Conservation (phyloP, 2,329 filamentous ascomycete species). For the Pseudogymnoascus sp. region DNA sequence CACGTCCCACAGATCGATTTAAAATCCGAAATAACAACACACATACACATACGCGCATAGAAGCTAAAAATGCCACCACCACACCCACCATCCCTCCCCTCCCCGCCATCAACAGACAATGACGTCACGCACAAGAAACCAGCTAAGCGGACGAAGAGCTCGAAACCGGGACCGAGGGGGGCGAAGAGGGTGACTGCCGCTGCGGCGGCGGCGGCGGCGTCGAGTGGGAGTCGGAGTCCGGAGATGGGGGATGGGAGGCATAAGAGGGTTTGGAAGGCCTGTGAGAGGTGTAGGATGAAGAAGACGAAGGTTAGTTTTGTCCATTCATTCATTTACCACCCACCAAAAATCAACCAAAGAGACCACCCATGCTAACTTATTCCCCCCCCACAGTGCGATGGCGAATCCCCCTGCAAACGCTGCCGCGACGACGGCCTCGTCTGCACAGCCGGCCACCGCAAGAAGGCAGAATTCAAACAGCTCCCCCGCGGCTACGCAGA, state of each 20-base stretch:
- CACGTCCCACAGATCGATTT: background rate
- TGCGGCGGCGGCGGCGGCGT: too few species aligned
- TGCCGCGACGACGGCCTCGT: conserved; percentile 58
- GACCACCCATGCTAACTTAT: conserved; percentile 18
- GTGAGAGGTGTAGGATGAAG: conserved; percentile 59
- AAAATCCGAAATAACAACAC: background rate
- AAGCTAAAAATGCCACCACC: background rate
- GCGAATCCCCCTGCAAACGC: conserved; percentile 57
- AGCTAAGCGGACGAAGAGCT: background rate
- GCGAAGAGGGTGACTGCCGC: background rate
- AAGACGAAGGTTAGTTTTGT: conserved; percentile 53
- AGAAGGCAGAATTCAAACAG: conserved; percentile 63
- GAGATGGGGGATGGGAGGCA: conserved; percentile 40
- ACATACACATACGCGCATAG: background rate
- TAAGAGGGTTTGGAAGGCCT: conserved; percentile 59
- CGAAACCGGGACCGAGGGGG: background rate
- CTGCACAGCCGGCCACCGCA: conserved; percentile 53
- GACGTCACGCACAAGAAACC: background rate
- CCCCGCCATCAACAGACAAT: background rate
- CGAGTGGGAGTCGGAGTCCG: background rate
- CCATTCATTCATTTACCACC: background rate
- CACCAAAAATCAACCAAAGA: too few species aligned
- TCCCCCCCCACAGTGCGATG: conserved; percentile 44
- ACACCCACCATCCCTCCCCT: background rate
- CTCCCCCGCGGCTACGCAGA: conserved; percentile 55